Conservation (phyloP, 2,329 filamentous ascomycete genomes). For the Calonectria leucothoes region DNA sequence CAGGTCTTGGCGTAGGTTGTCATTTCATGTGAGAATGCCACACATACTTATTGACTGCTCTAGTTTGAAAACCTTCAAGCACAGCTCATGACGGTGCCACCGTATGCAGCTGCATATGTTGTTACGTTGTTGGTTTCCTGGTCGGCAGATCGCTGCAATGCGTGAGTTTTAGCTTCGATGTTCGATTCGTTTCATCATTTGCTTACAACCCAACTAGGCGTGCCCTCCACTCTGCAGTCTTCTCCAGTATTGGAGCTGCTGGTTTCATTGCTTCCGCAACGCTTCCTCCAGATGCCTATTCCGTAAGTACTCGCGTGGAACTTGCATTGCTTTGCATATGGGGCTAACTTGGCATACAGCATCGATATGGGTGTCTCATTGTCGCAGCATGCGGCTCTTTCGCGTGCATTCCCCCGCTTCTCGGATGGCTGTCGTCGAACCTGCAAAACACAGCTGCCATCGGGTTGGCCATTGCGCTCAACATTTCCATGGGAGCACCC, state of each 20-base stretch:
- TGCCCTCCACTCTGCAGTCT: slow-evolving; percentile 53
- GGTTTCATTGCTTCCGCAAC: slow-evolving; percentile 70
- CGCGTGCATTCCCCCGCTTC: slow-evolving; percentile 72
- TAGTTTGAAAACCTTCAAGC: slow-evolving; percentile 55
- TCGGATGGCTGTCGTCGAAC: slow-evolving; percentile 76
- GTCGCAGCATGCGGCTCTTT: slow-evolving; percentile 73
- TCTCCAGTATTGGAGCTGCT: slow-evolving; percentile 57
- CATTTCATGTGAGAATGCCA: neutral
- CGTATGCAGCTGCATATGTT: slow-evolving; percentile 67
- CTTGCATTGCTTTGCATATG: slow-evolving; percentile 25
- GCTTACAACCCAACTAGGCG: slow-evolving; percentile 34
- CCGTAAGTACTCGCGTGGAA: slow-evolving; percentile 1
- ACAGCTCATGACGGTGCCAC: slow-evolving; percentile 72
- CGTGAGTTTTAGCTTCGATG: slow-evolving; percentile 31
- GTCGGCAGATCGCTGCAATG: slow-evolving; percentile 70
- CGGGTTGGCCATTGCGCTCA: slow-evolving; percentile 74
- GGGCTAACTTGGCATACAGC: neutral
- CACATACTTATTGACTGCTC: slow-evolving; percentile 21
- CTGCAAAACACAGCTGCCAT: slow-evolving; percentile 70
- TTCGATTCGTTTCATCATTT: fast-evolving
- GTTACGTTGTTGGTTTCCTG: slow-evolving; percentile 56
- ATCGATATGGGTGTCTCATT: slow-evolving; percentile 74
- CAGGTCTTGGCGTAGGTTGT: slow-evolving; percentile 52
- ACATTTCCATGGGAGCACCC: slow-evolving; percentile 71
- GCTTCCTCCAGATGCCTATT: slow-evolving; percentile 67